These are phyloP conservation scores for Acanthamoeba castellanii DNA, from an alignment of 208 protist species.

Conservation along the genomic window DNA sequence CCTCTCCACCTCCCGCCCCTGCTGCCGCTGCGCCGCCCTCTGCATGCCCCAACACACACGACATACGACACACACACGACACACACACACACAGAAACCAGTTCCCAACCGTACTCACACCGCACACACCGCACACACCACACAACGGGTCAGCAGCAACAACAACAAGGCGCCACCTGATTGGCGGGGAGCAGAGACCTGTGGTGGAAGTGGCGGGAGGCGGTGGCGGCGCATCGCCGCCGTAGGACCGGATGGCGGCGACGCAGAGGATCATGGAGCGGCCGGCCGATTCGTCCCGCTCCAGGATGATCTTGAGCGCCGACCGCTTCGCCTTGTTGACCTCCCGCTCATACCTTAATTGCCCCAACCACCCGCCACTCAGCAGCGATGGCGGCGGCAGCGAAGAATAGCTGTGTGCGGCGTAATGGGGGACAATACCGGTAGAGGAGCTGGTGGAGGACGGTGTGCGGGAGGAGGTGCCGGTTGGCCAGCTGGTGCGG, in stretches of 20 bases:
- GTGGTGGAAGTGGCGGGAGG: background rate
- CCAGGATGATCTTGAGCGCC: conserved; percentile 69
- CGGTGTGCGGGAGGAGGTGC: conserved; percentile 23
- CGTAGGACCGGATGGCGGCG: conserved; percentile 52
- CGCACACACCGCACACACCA: too few species aligned
- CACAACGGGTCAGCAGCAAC: background rate
- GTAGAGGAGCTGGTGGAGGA: conserved; percentile 57
- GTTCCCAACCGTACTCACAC: too few species aligned
- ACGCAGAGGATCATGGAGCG: conserved; percentile 65
- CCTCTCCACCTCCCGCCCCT: background rate
- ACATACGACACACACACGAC: background rate
- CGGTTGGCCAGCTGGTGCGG: conserved; percentile 15
- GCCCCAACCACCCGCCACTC: too few species aligned
- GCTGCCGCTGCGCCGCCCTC: too few species aligned
- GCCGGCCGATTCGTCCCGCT: conserved; percentile 47
- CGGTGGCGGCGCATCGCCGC: background rate
- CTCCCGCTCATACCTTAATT: conserved; percentile 31
- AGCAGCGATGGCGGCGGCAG: too few species aligned
- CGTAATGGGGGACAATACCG: background rate
- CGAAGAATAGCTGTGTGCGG: too few species aligned
- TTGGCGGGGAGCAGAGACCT: background rate
- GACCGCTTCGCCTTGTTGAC: conserved; percentile 62
- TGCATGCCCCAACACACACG: too few species aligned
- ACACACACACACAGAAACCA: too few species aligned
- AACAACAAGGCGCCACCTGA: background rate